Percentiles rank a stretch among this genome's conserved stretches.
Conservation (phyloP, 306 rosid species). For the Castanea sativa region DNA sequence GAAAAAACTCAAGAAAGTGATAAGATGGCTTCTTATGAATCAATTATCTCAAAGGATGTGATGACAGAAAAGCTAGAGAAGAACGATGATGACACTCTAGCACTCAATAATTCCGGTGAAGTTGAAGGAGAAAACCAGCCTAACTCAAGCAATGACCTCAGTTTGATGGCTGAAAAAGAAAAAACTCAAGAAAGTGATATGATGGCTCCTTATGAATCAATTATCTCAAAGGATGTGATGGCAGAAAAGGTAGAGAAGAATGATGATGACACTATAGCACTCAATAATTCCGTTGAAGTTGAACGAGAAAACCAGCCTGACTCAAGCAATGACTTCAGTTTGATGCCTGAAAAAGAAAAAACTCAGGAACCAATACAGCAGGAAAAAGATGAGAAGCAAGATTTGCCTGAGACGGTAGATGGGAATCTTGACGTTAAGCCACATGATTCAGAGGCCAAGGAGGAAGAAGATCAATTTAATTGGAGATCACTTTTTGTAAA, state of each 20-base stretch:
- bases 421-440: slow-evolving; percentile 28
- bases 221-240: slow-evolving; percentile 17
- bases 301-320: slow-evolving; percentile 33
- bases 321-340: slow-evolving; percentile 3
- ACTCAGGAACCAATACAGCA: slow-evolving; percentile 21
- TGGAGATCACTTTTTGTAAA: slow-evolving; percentile 60
- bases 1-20: background rate
- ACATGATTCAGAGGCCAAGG: slow-evolving; percentile 26
- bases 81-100: slow-evolving; percentile 21
- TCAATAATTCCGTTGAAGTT: background rate
- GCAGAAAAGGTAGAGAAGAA: slow-evolving; percentile 32
- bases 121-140: slow-evolving; percentile 37
- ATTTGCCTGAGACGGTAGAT: slow-evolving; percentile 28
- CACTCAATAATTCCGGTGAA: background rate
- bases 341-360: background rate
- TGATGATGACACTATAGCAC: slow-evolving; percentile 14
- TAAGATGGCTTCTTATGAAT: background rate
- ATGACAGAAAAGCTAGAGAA: slow-evolving; percentile 26
- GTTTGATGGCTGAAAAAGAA: slow-evolving; percentile 2
- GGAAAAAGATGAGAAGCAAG: slow-evolving; percentile 26
- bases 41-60: slow-evolving; percentile 19
- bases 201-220: slow-evolving; percentile 1
- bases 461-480: slow-evolving; percentile 49
- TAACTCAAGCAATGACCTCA: slow-evolving; percentile 7
- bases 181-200: slow-evolving; percentile 1